Evolutionary conservation across 2,329 filamentous ascomycete genomes (phyloP), one percentile per base, ranked within the genome.

Genomic region (Ceratocystis alfenasii): DNA sequence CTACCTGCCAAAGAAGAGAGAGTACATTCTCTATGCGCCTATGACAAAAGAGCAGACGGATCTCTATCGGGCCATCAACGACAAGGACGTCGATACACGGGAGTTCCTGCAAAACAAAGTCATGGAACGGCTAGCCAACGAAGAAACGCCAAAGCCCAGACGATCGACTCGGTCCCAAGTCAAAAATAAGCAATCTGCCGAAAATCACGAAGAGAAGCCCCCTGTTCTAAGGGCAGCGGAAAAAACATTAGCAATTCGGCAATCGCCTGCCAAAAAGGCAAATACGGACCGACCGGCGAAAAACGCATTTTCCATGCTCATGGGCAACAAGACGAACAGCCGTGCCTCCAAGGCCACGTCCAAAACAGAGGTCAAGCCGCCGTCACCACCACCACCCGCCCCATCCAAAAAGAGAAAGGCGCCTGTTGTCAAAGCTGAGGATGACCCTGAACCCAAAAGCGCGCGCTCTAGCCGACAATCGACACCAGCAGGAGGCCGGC

Each of bases 1-100:
- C 1, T 84, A 90, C 61, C 80, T 99, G n/a, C 94, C 94, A 0
- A 95, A 93, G 76, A 99, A 99, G 78, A 84, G 94, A 33, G 94
- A 99, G 74, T 99, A 99, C 70, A 89, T 99, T 2, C 78, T 99
- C 0, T 97, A 94, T 71, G 94, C 94, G 0, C 94, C 94, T 0
- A 85, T 99, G 76, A 96, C 91, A 0, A 83, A 86, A 28, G 90
- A 94, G 70, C 94, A 99, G 73, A 90, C 91, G 1, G 93, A 96
- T 66, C 76, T 99, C 0, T 99, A 99, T 72, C 85, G 86, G 63
- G 80, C 79, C 0, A 78, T 87, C 44, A 81, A 74, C 65, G 79
- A 87, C 71, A 83, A 82, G 68, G 77, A 77, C 1, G 74, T 77
- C 1, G 84, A 87, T 69, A 82, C 83, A 0, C 83, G 92, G 33